These are phyloP conservation scores for Coemansia sp. DNA, from an alignment of 192 early-diverging fungal genomes.

Conservation along the genomic window DNA sequence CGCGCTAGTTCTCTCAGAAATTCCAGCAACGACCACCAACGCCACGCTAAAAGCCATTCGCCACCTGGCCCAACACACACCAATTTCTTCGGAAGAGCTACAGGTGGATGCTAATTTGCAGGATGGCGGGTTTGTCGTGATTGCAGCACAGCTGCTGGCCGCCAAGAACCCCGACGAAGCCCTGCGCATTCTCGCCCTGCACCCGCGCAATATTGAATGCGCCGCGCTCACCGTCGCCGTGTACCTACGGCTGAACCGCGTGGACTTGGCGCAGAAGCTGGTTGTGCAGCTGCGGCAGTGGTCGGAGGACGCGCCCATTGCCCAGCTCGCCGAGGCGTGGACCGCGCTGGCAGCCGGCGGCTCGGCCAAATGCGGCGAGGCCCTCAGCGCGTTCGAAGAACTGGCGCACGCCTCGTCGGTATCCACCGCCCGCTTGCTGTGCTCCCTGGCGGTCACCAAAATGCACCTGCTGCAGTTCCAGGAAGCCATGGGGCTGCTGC, in stretches of 20 bases:
- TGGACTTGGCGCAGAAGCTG: conserved; percentile 82
- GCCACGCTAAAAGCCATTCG: conserved; percentile 65
- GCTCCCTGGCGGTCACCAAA: conserved; percentile 75
- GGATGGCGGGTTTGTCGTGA: conserved; percentile 57
- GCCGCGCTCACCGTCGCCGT: conserved; percentile 72
- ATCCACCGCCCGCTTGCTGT: conserved; percentile 68
- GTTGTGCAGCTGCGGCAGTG: conserved; percentile 72
- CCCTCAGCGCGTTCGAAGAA: conserved; percentile 92
- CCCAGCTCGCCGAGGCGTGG: conserved; percentile 92
- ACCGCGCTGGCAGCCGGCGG: conserved; percentile 67
- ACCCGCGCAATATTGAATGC: conserved; percentile 77
- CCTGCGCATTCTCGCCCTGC: conserved; percentile 60
- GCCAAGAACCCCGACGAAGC: conserved; percentile 69
- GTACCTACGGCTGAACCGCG: conserved; percentile 72
- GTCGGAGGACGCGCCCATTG: conserved; percentile 93
- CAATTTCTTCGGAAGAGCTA: too few relatives aligned
- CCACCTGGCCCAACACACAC: conserved; percentile 57
- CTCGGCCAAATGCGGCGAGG: conserved; percentile 70
- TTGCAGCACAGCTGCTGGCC: conserved; percentile 60
- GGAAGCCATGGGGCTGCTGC: conserved; percentile 76
- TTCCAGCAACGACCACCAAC: conserved; percentile 41
- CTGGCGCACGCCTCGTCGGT: conserved; percentile 73
- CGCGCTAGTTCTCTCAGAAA: conserved; percentile 63
- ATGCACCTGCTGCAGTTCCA: conserved; percentile 74
- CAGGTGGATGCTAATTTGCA: conserved; percentile 46